Percentiles rank a stretch among this genome's conserved stretches.
These are phyloP conservation scores for Penicillium herquei DNA, from an alignment of 495 filamentous ascomycete species.

Conservation along the genomic window DNA sequence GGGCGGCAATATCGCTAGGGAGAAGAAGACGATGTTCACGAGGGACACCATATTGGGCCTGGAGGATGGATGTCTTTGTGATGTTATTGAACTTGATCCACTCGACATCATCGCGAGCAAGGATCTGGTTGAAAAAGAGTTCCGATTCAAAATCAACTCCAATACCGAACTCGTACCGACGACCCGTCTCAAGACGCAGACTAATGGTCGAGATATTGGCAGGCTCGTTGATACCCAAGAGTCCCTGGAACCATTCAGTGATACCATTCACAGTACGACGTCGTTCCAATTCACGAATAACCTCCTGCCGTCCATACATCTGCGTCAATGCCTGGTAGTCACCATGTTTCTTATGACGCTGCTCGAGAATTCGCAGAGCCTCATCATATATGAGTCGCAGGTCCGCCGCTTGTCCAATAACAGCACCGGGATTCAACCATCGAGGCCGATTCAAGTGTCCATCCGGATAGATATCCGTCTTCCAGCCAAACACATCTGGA, in stretches of 20 bases:
- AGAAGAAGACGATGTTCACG: constrained; percentile 44
- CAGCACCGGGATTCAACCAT: constrained; percentile 50
- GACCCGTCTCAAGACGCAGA: constrained; percentile 37
- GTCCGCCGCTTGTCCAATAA: constrained; percentile 53
- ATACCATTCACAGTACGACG: constrained; percentile 33
- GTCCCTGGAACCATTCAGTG: constrained; percentile 45
- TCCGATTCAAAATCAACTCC: constrained; percentile 56
- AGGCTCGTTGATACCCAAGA: constrained; percentile 45
- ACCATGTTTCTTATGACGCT: constrained; percentile 32
- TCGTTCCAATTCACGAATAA: constrained; percentile 51
- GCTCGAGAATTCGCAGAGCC: constrained; percentile 41
- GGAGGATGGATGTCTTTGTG: constrained; percentile 36
- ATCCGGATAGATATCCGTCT: constrained; percentile 46
- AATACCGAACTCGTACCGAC: constrained; percentile 56
- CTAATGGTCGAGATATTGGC: constrained; percentile 46
- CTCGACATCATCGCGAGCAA: constrained; percentile 43
- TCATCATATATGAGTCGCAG: constrained; percentile 51
- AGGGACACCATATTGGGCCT: constrained; percentile 41
- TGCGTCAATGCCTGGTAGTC: constrained; percentile 54
- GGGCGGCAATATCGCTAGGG: constrained; percentile 38
- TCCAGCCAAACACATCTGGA: constrained; percentile 55
- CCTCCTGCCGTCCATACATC: constrained; percentile 60
- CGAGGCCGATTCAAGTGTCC: constrained; percentile 46
- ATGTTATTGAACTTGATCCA: constrained; percentile 49
- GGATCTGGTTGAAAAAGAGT: constrained; percentile 52